Evolutionary conservation across 345 rosid genomes (phyloP).

Genomic region (Gossypium longicalyx): DNA sequence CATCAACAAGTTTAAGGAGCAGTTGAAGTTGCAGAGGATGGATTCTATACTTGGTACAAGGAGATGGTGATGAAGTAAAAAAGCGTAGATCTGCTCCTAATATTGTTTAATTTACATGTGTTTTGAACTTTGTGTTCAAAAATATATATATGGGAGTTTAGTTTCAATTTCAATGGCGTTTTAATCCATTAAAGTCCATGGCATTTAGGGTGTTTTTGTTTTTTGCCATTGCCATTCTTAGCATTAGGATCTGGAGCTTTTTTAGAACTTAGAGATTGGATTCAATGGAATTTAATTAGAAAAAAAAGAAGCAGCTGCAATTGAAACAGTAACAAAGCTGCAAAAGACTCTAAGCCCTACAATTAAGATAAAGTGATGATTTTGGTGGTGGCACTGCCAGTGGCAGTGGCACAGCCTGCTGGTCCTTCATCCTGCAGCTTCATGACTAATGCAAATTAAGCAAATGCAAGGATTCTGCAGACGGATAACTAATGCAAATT

Average conservation of each 20-base stretch:
- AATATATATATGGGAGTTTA: background rate
- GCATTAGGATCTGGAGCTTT: background rate
- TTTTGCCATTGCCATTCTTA: conserved; percentile 1
- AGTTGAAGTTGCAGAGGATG: conserved; percentile 63
- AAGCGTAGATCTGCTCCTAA: conserved; percentile 28
- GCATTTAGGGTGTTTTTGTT: background rate
- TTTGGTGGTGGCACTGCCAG: background rate
- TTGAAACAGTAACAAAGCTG: background rate
- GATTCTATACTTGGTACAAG: conserved; percentile 56
- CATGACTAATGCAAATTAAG: no score
- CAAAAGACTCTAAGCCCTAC: background rate
- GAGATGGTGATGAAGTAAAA: conserved; percentile 32
- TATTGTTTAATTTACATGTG: conserved; percentile 8
- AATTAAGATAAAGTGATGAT: background rate
- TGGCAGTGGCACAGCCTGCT: no score
- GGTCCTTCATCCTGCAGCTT: no score
- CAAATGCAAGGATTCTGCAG: no score
- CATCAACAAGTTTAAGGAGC: conserved; percentile 65
- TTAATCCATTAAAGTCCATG: background rate
- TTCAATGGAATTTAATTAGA: no score
- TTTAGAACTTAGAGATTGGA: background rate
- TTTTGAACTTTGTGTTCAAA: conserved; percentile 18
- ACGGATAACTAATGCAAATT: no score
- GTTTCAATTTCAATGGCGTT: background rate
- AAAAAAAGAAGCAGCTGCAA: background rate